Percentiles rank a stretch among this genome's conserved stretches.
Evolutionary conservation across 768 basidiomycete genomes (phyloP).

Genomic region (Termitomyces sp.): DNA sequence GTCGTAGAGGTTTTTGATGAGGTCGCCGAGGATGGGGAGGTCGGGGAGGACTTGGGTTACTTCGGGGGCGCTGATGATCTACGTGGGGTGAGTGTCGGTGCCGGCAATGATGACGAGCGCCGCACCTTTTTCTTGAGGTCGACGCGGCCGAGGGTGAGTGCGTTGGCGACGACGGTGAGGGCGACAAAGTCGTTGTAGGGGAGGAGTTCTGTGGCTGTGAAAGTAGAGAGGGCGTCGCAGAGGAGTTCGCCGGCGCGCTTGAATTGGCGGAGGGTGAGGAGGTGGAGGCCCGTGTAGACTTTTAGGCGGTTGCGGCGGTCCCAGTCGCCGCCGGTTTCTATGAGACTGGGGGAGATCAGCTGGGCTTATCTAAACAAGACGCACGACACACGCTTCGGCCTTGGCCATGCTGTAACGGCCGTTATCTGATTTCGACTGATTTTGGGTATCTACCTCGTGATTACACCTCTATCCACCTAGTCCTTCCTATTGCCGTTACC

Average conservation of each 20-base stretch:
- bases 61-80: conserved; percentile 86
- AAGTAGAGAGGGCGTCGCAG: conserved; percentile 88
- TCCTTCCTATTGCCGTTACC: too few relatives aligned
- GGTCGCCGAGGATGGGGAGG: conserved; percentile 74
- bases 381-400: conserved; percentile 65
- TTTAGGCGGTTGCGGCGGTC: conserved; percentile 95
- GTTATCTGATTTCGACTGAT: too few relatives aligned
- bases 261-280: conserved; percentile 88
- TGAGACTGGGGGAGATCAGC: conserved; percentile 47
- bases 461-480: too few relatives aligned
- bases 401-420: too few relatives aligned
- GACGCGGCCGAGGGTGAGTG: conserved; percentile 69
- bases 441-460: too few relatives aligned
- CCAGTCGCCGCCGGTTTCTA: conserved; percentile 98
- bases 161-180: conserved; percentile 74
- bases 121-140: conserved; percentile 88
- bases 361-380: background rate
- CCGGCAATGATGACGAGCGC: too few relatives aligned
- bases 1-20: conserved; percentile 84
- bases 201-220: conserved; percentile 88
- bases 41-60: conserved; percentile 82
- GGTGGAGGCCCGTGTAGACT: conserved; percentile 86
- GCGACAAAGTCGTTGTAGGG: conserved; percentile 88
- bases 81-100: too few relatives aligned
- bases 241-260: conserved; percentile 79